Evolutionary conservation across 345 rosid species (phyloP).

Genomic region (Salix caprea): DNA sequence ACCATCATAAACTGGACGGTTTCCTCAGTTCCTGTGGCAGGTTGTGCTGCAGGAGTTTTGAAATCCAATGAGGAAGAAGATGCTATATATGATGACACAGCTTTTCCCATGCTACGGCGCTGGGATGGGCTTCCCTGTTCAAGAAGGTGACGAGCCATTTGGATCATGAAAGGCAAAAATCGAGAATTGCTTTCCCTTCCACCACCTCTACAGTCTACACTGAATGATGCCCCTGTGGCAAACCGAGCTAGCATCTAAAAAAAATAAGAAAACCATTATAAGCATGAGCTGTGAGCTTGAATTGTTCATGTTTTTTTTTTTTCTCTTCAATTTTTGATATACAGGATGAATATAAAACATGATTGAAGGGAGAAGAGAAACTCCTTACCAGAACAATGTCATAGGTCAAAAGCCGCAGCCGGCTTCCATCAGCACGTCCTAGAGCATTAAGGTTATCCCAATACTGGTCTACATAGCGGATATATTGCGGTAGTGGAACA

Average conservation of each 20-base stretch:
- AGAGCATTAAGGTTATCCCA: conserved; percentile 95
- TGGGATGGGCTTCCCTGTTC: conserved; percentile 87
- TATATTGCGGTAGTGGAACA: conserved; percentile 71
- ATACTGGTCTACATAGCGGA: conserved; percentile 79
- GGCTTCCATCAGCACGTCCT: conserved; percentile 92
- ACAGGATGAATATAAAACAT: neutral
- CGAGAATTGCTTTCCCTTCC: conserved; percentile 98
- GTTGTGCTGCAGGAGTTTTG: conserved; percentile 48
- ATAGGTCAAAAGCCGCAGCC: conserved; percentile 83
- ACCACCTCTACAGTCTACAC: conserved; percentile 82
- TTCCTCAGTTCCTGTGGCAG: conserved; percentile 67
- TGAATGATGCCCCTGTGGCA: conserved; percentile 96
- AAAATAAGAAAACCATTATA: neutral
- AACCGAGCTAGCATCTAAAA: conserved; percentile 92
- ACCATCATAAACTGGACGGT: conserved; percentile 98
- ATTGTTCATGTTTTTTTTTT: no score
- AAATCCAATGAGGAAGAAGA: conserved; percentile 57
- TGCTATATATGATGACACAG: conserved; percentile 60
- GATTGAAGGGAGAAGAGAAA: neutral
- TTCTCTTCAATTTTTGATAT: neutral
- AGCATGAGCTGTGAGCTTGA: no score
- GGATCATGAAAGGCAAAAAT: conserved; percentile 88
- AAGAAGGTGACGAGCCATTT: conserved; percentile 91
- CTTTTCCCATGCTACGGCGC: conserved; percentile 65
- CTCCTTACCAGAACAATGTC: conserved; percentile 86